phyloP scores from a whole-genome alignment of 352 stramenopile species.

The Phytopythium litorale region DNA sequence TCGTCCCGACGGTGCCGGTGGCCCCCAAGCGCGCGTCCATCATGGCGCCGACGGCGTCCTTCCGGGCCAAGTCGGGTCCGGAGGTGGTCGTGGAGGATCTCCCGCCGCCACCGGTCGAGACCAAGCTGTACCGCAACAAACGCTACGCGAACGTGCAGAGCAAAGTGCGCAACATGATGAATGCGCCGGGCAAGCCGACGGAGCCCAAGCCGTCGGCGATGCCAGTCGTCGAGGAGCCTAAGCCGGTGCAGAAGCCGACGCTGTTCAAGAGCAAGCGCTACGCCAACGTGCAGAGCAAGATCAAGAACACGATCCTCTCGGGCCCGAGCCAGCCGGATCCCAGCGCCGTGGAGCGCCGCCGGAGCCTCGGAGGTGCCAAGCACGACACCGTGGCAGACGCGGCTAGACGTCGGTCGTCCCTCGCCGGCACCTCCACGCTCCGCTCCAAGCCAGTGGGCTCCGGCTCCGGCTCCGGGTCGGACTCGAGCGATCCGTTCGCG shows the following conservation, averaged over 20 bases:
- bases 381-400: constrained; percentile 12
- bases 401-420: constrained; percentile 23
- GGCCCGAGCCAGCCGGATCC: constrained; percentile 23
- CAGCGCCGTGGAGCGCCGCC: constrained; percentile 36
- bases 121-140: constrained; percentile 24
- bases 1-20: constrained; percentile 11
- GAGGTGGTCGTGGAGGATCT: constrained; percentile 3
- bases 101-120: constrained; percentile 1
- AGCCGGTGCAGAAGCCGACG: not conserved
- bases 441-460: constrained; percentile 14
- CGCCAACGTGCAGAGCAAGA: constrained; percentile 11
- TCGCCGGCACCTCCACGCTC: constrained; percentile 11
- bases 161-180: constrained; percentile 36
- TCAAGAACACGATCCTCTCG: constrained; percentile 3
- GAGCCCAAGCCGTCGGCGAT: not conserved
- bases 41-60: constrained; percentile 27
- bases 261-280: constrained; percentile 10
- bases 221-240: not conserved
- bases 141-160: constrained; percentile 49
- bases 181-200: constrained; percentile 7
- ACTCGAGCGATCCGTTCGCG: constrained; percentile 25
- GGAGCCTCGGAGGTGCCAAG: constrained; percentile 30
- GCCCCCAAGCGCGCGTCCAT: constrained; percentile 28
- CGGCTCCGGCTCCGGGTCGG: constrained; percentile 21
- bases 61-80: constrained; percentile 23